phyloP scores from a whole-genome alignment of 345 rosid genomes.

The Limnanthes douglasii region DNA sequence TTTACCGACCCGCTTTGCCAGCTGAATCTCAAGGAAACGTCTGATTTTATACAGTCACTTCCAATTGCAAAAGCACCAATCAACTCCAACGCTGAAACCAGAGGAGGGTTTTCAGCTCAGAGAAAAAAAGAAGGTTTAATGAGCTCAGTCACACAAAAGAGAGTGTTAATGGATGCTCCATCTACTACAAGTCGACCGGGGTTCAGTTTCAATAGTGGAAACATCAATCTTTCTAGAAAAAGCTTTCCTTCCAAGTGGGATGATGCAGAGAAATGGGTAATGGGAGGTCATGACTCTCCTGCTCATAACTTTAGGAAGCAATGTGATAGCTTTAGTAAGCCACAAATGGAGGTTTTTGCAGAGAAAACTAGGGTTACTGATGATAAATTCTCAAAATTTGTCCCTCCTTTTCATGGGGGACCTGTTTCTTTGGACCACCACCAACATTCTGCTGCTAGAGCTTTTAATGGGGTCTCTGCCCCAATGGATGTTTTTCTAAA shows the following conservation, averaged over 20 bases:
- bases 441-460: conserved; percentile 10
- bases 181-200: conserved; percentile 73
- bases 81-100: conserved; percentile 16
- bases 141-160: conserved; percentile 28
- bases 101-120: conserved; percentile 29
- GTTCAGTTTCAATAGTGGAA: conserved; percentile 46
- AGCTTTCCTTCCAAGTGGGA: conserved; percentile 93
- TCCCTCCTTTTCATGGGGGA: conserved; percentile 19
- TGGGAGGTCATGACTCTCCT: conserved; percentile 52
- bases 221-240: conserved; percentile 29
- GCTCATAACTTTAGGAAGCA: conserved; percentile 42
- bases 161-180: conserved; percentile 40
- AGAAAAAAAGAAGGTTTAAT: conserved; percentile 40
- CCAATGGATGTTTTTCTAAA: conserved; percentile 36
- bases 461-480: conserved; percentile 26
- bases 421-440: conserved; percentile 21
- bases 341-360: conserved; percentile 29
- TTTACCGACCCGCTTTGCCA: conserved; percentile 49
- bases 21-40: conserved; percentile 57
- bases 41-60: conserved; percentile 55
- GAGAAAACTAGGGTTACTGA: conserved; percentile 57
- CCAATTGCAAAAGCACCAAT: conserved; percentile 22
- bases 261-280: conserved; percentile 90
- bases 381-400: conserved; percentile 21
- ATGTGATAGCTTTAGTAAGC: conserved; percentile 15